Percentiles rank a stretch among this genome's conserved stretches.
These are phyloP conservation scores for Axilococcus clingmanii DNA, from an alignment of 139 green algal genomes.

Conservation along the genomic window DNA sequence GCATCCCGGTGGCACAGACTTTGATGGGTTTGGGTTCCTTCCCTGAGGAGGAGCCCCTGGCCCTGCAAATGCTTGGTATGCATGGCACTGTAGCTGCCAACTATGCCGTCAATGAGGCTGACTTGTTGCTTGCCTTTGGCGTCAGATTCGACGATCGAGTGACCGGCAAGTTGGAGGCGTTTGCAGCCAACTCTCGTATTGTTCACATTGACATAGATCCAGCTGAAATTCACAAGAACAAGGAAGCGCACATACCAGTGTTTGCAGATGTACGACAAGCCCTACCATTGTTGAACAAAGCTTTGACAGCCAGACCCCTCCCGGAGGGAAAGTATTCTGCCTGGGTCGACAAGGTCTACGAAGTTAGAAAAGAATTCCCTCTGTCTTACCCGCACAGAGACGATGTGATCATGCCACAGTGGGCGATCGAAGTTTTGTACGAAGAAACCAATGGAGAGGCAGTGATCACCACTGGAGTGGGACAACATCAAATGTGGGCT, in stretches of 20 bases:
- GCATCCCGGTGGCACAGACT: slow-evolving; percentile 83
- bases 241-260: slow-evolving; percentile 80
- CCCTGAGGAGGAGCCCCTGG: slow-evolving; percentile 40
- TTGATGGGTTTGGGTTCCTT: slow-evolving; percentile 93
- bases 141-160: slow-evolving; percentile 99
- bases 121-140: slow-evolving; percentile 92
- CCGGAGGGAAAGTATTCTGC: slow-evolving; percentile 10
- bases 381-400: slow-evolving; percentile 73
- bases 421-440: slow-evolving; percentile 83
- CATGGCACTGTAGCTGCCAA: slow-evolving; percentile 96
- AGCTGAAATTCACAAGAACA: slow-evolving; percentile 99
- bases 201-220: slow-evolving; percentile 99
- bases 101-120: slow-evolving; percentile 87
- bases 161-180: slow-evolving; percentile 93
- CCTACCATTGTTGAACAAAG: slow-evolving; percentile 46
- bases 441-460: slow-evolving; percentile 92
- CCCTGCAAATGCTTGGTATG: slow-evolving; percentile 97
- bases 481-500: slow-evolving; percentile 99
- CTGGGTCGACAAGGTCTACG: slow-evolving; percentile 59
- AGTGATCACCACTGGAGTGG: slow-evolving; percentile 95
- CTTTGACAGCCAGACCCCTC: slow-evolving; percentile 28
- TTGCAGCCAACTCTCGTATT: slow-evolving; percentile 81
- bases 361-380: slow-evolving; percentile 66
- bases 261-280: slow-evolving; percentile 68
- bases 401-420: slow-evolving; percentile 92